Base-by-base conservation (phyloP, 306 rosid genomes). In the Betula pendula region DNA sequence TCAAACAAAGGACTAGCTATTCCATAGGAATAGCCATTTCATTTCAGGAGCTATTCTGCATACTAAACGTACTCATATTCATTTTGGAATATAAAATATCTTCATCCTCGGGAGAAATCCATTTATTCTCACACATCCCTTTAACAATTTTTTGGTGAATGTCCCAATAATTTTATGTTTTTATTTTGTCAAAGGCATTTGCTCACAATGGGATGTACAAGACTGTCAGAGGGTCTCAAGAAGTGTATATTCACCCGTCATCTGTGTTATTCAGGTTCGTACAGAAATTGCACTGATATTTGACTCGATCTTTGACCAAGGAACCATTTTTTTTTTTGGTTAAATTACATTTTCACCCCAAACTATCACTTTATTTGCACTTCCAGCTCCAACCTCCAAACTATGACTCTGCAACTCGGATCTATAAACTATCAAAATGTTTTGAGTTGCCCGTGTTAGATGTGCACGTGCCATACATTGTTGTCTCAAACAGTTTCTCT, bases 251-350 rank as follows among this genome's bases (percentile, higher is more conserved):
- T 67, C 98, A 94, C 80, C 98, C 98, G 9, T 94, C 95, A 8
- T 92, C 95, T 44, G 97, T 94, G 81, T 82, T 92, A 80, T 92
- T 94, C 93, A 89, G 96, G 98, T 92, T 72, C 62, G 92, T 79
- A 22, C 29, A 52, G 47, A 62, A 73, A 73, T 47, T 31, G 48
- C 63, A 60, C 76, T 77, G 68, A 40, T 31, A 71, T 58, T 70
- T 47, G 33, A 58, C 25, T 51, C 6, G 17, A 43, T 55, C 24
- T 12, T 29, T 49, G 53, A 44, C 8, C 5, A 33, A 16, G 42
- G 43, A 62, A 3, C 24, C 31, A 6, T 27, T 4, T 62, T 8
- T 62, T 27, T 27, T 62, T 31, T 19, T 3, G 42, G 42, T 1
- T 38, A 38, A 38, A 38, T 38, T 38, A 38, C 42, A 38, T 1